Base-by-base conservation (phyloP, 108 stramenopile genomes). In the Nannochloropsis oceanica region DNA sequence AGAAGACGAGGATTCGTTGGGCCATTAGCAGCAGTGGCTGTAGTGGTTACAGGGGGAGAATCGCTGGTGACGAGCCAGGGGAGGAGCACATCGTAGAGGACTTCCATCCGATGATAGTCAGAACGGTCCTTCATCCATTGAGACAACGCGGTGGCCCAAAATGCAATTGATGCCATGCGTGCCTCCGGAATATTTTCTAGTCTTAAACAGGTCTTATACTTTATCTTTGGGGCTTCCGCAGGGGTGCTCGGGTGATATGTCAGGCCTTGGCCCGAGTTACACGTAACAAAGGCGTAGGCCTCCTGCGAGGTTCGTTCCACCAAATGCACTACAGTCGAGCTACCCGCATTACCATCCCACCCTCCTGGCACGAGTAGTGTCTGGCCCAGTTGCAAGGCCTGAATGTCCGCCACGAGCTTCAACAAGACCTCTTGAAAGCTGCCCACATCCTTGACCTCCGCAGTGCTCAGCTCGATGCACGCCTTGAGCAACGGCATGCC, bases 201-300 rank as follows among this genome's bases (percentile, higher is more conserved):
- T 81, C 26, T 25, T 13, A 86, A 44, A 81, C 85, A 86, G 20
- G 85, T 86, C 85, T 82, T 81, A 82, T 86, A 86, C 85, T 86
- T 86, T 25, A 86, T 86, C 59, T 86, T 86, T 25, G 85, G 13
- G 27, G 85, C 27, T 13, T 86, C 85, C 25, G 80, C 80, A 8
- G 80, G 26, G 26, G 80, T 14, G 80, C 26, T 27, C 25, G 13
- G 25, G 26, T 81, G 80, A 25, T 81, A 81, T 10, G 26, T 25
- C 80, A 81, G 26, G 26, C 80, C 80, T 73, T 73, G 59, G n/a
- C 59, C 59, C 59, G 59, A 18, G 10, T 73, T 73, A n/a, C 59
- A 73, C 22, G 59, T 73, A n/a, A 73, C 59, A 10, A 73, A 73
- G n/a, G 59, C 59, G 9, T 73, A 73, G n/a, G 59, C 18, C 18